phyloP scores from a whole-genome alignment of 805 yeast genomes.

The Metschnikowia anglica region DNA sequence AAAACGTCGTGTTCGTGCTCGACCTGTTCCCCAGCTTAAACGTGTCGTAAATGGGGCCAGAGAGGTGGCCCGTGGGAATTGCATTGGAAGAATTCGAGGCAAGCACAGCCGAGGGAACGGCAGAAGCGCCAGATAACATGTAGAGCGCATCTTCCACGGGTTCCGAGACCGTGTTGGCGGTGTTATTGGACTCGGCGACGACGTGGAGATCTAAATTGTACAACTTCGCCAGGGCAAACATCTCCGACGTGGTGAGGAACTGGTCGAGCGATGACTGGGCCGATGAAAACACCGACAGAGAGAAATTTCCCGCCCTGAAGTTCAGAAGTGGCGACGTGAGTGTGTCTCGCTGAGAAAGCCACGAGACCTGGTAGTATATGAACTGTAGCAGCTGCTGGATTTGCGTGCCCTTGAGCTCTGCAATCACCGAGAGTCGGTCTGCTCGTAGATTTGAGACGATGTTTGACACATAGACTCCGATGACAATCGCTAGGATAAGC shows the following conservation, averaged over 20 bases:
- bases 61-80: conserved; percentile 33
- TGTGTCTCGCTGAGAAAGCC: conserved; percentile 60
- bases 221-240: conserved; percentile 61
- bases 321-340: conserved; percentile 59
- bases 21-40: conserved; percentile 16
- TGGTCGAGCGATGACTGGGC: conserved; percentile 52
- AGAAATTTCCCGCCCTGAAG: conserved; percentile 71
- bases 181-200: conserved; percentile 41
- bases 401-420: conserved; percentile 80
- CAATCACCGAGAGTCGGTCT: conserved; percentile 72
- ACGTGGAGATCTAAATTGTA: conserved; percentile 59
- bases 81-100: conserved; percentile 18
- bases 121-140: conserved; percentile 49
- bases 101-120: conserved; percentile 44
- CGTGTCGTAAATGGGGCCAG: conserved; percentile 62
- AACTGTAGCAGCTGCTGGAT: conserved; percentile 64
- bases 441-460: conserved; percentile 62
- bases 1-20: conserved; percentile 35
- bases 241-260: conserved; percentile 61
- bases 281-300: conserved; percentile 42
- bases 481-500: conserved; percentile 68
- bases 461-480: conserved; percentile 67
- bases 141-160: conserved; percentile 40
- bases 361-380: conserved; percentile 65
- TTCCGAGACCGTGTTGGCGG: conserved; percentile 25